A percentile compares a stretch with the other conserved stretches of the same genome.
These are phyloP conservation scores for Neocallimastix lanati DNA, from an alignment of 192 early-diverging fungal species.

Conservation along the genomic window DNA sequence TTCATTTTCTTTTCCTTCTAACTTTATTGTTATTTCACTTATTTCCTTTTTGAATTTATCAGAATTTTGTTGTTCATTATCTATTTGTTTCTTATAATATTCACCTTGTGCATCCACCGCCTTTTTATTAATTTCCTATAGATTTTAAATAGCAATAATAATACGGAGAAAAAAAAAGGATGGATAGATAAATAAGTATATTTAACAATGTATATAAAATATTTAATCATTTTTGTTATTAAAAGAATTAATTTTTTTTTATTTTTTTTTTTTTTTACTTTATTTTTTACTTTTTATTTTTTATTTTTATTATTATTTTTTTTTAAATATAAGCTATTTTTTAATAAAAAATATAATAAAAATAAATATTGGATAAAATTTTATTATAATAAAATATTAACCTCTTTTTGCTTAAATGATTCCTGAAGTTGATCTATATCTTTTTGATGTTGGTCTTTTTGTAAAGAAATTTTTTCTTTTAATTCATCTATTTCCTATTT, in stretches of 20 bases:
- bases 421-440: neutral
- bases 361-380: too few species aligned
- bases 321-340: too few species aligned
- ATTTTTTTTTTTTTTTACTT: too few species aligned
- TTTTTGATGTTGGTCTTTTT: neutral
- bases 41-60: neutral
- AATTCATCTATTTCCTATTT: neutral
- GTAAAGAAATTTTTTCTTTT: neutral
- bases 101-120: neutral
- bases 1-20: neutral
- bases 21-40: neutral
- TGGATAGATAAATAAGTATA: too few species aligned
- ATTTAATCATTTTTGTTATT: too few species aligned
- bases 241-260: too few species aligned
- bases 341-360: too few species aligned
- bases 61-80: neutral
- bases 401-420: neutral
- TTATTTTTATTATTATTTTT: too few species aligned
- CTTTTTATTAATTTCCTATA: neutral
- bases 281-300: too few species aligned
- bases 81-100: neutral
- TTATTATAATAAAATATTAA: neutral
- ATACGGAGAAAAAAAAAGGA: too few species aligned
- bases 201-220: too few species aligned
- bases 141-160: too few species aligned